Base-by-base conservation (phyloP, 2,329 filamentous ascomycete species). In the Sclerotinia borealis region DNA sequence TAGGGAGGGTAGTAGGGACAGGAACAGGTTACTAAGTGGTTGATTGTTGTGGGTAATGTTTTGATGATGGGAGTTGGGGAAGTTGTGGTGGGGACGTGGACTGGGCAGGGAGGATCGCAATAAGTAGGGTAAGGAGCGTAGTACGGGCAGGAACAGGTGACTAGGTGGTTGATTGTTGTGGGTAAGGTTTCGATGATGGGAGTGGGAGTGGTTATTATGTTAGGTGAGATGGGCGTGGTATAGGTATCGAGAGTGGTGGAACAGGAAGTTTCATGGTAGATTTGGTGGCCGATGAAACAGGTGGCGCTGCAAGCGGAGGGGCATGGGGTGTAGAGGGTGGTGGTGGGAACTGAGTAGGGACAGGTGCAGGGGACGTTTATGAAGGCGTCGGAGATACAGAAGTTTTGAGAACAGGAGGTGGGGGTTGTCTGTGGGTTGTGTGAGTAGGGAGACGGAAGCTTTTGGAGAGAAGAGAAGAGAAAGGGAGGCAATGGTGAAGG, bases 341-440 rank as follows among this genome's bases (percentile, higher is more conserved):
- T 54, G 3, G 68, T 72, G 19, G 71, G 62, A 9, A 72, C 60
- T 2, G 41, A 43, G 3, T 62, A 64, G 4, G 72, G 70, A 61
- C 72, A 74, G 13, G 64, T 67, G 56, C 72, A 73, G 3, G 68
- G 68, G 13, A 68, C 60, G 25, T 52, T 56, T 41, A 74, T 63
- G 2, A 62, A 61, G 9, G 58, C 59, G 15, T 69, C 49, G 31
- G 56, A 36, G 31, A 71, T 66, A 47, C 72, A 73, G 8, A 65
- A 64, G n/a, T 52, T 37, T 25, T 61, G 39, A 4, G 47, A 27
- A 19, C 61, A 59, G 29, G 47, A 63, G 15, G 47, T 47, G 19
- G 55, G 61, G 13, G 47, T 63, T 41, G 61, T 59, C 61, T 63
- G 49, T 17, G 9, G 29, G 25, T 11, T 31, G 25, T 29, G 25